Evolutionary conservation across 2,329 filamentous ascomycete species (phyloP), one percentile per base, ranked within the genome.

Genomic region (Fusarium newnesense): DNA sequence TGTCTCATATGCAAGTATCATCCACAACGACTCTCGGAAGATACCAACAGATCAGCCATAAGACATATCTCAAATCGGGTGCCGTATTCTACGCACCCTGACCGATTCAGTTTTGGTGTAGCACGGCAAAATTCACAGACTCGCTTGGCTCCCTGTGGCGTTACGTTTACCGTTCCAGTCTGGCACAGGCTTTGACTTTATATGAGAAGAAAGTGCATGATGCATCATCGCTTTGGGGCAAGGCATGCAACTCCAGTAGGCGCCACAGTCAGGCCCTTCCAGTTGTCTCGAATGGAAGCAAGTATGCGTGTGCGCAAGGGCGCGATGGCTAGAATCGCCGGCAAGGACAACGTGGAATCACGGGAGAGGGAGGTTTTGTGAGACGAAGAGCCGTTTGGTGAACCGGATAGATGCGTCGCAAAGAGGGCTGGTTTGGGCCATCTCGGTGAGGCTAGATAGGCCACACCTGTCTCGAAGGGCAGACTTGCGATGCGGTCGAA

Each of bases 381-480:
- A 54, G 68, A 77, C 76, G 63, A 61, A 40, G 63, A 62, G 66
- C 64, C 60, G 68, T 71, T 67, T 73, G 53, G 43, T 70, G 62
- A 56, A 68, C 63, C 69, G 76, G 76, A 62, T 74, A 70, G 75
- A 72, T 68, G 76, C 75, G 64, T 78, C 76, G 76, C 76, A 78
- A 78, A 78, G 69, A 54, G 73, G 75, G 75, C 76, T 78, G 67
- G 43, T 77, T 78, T 78, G 50, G 76, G 76, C 54, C 59, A 77
- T 68, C 58, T 73, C 47, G 54, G 73, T 70, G 54, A 63, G 44
- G 56, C 36, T 46, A 28, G 53, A 39, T 42, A 36, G 32, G 40
- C 18, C 50, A 64, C 21, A 50, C 16, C 61, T 24, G 44, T 49
- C 34, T 56, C 44, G 21, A 57, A 47, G 42, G 39, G 52, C 16